These are phyloP conservation scores for Colletotrichum ledebouriae DNA, from an alignment of 2,329 filamentous ascomycete species.

Conservation along the genomic window DNA sequence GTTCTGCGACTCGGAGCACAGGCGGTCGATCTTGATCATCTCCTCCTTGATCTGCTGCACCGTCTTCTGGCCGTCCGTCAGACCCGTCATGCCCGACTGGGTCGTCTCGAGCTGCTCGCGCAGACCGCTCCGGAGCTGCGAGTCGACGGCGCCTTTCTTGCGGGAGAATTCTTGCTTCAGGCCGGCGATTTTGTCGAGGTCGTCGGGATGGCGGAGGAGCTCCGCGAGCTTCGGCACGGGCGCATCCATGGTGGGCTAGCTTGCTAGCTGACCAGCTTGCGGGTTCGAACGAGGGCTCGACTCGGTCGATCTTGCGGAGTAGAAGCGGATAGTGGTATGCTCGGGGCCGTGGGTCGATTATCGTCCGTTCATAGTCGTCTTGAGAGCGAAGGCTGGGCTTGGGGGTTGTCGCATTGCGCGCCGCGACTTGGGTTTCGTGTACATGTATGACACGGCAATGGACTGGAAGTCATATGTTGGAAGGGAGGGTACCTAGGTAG, in stretches of 20 bases:
- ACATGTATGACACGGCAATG: constrained; percentile 6
- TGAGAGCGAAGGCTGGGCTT: constrained; percentile 1
- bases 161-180: constrained; percentile 93
- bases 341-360: background rate
- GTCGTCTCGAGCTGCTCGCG: constrained; percentile 95
- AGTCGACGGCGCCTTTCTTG: constrained; percentile 93
- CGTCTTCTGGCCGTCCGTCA: constrained; percentile 90
- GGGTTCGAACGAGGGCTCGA: constrained; percentile 1
- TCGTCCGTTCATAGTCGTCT: constrained; percentile 19
- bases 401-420: constrained; percentile 29
- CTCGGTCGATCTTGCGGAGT: constrained; percentile 6
- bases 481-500: constrained; percentile 5
- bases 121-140: constrained; percentile 87
- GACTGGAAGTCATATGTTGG: background rate
- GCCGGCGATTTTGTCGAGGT: constrained; percentile 93
- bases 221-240: constrained; percentile 87
- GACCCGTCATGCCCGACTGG: constrained; percentile 89
- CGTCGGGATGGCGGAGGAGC: constrained; percentile 93
- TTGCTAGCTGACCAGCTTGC: constrained; percentile 11
- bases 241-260: constrained; percentile 69
- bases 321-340: background rate
- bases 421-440: constrained; percentile 32
- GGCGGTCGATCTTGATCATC: constrained; percentile 97
- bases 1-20: constrained; percentile 96
- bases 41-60: constrained; percentile 96